phyloP scores from a whole-genome alignment of 805 yeast genomes.

The Wickerhamomyces queroliae region DNA sequence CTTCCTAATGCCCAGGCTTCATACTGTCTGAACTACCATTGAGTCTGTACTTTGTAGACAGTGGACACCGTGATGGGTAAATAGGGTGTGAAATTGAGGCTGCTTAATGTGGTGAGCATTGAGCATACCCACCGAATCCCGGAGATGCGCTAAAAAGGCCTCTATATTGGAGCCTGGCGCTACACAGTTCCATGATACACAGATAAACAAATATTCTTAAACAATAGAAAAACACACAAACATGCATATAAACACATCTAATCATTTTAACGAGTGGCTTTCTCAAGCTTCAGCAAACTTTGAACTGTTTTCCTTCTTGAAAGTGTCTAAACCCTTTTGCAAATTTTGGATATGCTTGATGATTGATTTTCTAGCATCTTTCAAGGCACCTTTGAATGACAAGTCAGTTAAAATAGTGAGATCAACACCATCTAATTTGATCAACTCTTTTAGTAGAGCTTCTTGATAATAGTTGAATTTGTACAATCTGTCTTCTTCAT shows the following conservation, averaged over 20 bases:
- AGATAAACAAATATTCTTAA: not conserved
- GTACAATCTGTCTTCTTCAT: conserved; percentile 28
- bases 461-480: conserved; percentile 59
- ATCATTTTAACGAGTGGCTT: not conserved
- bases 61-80: no score
- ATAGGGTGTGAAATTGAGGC: no score
- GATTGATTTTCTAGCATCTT: conserved; percentile 51
- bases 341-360: conserved; percentile 49
- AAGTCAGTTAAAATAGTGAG: conserved; percentile 26
- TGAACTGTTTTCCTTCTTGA: conserved; percentile 6
- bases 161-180: no score
- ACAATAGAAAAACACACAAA: not conserved
- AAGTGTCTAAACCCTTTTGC: conserved; percentile 13
- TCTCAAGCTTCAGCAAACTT: not conserved
- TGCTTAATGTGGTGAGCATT: no score
- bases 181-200: not conserved
- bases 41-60: no score
- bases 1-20: no score
- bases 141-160: no score
- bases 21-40: no score
- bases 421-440: conserved; percentile 64
- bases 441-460: conserved; percentile 56
- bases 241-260: not conserved
- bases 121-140: no score
- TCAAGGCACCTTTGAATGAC: conserved; percentile 40